A percentile compares a stretch with the other conserved stretches of the same genome.
phyloP scores from a whole-genome alignment of 192 early-diverging fungal species.

The Coemansia sp. region DNA sequence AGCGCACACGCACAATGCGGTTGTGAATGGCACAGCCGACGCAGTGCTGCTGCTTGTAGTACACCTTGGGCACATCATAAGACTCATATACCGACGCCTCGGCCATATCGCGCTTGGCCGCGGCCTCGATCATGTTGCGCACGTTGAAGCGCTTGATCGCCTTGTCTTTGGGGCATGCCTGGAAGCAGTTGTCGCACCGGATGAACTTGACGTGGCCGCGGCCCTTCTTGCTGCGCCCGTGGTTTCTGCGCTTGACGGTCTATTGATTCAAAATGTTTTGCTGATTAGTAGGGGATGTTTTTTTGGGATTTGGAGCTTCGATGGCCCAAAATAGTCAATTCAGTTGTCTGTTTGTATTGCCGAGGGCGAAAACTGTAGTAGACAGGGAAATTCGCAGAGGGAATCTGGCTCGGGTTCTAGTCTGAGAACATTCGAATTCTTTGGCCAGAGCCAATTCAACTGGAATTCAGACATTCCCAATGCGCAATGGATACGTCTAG shows the following conservation, averaged over 20 bases:
- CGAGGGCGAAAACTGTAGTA: too few relatives aligned
- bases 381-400: too few relatives aligned
- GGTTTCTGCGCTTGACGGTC: conserved; percentile 98
- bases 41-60: conserved; percentile 98
- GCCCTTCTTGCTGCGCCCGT: conserved; percentile 98
- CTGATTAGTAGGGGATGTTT: too few relatives aligned
- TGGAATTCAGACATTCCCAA: too few relatives aligned
- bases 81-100: conserved; percentile 96
- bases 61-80: conserved; percentile 97
- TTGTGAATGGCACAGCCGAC: conserved; percentile 91
- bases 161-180: conserved; percentile 99
- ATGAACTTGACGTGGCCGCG: conserved; percentile 97
- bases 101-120: conserved; percentile 92
- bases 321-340: too few relatives aligned
- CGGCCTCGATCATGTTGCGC: conserved; percentile 98
- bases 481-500: too few relatives aligned
- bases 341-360: too few relatives aligned
- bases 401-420: too few relatives aligned
- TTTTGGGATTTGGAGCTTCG: too few relatives aligned
- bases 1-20: conserved; percentile 92
- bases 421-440: too few relatives aligned
- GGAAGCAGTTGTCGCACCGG: conserved; percentile 98
- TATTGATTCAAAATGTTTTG: conserved; percentile 42
- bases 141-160: conserved; percentile 99
- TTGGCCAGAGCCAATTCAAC: too few relatives aligned